phyloP scores from a whole-genome alignment of 345 rosid species.

The Euphorbia peplus region DNA sequence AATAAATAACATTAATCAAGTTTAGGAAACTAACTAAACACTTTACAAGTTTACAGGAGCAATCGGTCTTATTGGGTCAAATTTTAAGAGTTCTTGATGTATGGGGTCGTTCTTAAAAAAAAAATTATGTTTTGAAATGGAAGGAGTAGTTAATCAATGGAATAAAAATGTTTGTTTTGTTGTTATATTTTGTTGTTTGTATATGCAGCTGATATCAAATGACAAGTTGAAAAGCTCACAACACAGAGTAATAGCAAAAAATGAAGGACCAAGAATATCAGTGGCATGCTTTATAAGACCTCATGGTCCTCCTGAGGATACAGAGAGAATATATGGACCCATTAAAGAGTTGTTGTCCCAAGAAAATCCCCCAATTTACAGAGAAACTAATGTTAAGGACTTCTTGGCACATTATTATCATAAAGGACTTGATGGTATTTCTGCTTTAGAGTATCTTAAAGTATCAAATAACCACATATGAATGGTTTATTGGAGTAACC shows the following conservation, averaged over 20 bases:
- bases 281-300: slow-evolving; percentile 3
- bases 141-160: too few species aligned
- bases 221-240: slow-evolving; percentile 11
- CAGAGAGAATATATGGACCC: background rate
- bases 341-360: slow-evolving; percentile 5
- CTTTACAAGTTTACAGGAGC: too few species aligned
- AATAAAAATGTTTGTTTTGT: too few species aligned
- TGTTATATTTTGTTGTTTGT: too few species aligned
- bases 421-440: slow-evolving; percentile 10
- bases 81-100: too few species aligned
- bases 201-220: slow-evolving; percentile 6
- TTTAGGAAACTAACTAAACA: too few species aligned
- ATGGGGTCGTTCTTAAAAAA: too few species aligned
- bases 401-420: background rate
- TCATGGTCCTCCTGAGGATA: background rate
- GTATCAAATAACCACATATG: too few species aligned
- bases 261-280: slow-evolving; percentile 13
- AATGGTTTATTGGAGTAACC: too few species aligned
- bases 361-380: slow-evolving; percentile 11
- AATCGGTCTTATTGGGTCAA: too few species aligned
- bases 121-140: too few species aligned
- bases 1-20: too few species aligned
- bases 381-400: background rate
- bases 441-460: background rate
- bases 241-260: slow-evolving; percentile 5